phyloP scores from a whole-genome alignment of 306 rosid species.

The Citrullus colocynthis region DNA sequence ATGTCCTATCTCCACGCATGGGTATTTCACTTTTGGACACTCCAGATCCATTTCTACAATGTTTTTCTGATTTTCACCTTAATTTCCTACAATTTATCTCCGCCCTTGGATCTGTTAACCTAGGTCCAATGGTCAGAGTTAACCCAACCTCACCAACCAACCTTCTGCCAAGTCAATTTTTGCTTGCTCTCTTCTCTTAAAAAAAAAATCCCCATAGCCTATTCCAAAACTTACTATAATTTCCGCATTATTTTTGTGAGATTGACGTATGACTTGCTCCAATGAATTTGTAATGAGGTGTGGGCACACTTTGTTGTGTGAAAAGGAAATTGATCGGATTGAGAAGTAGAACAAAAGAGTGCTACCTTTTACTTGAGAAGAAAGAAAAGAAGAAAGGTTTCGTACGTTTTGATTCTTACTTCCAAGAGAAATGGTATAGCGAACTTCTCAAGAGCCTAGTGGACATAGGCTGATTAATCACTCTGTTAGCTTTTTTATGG shows the following conservation, averaged over 20 bases:
- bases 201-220: background rate
- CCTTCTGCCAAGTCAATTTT: background rate
- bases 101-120: background rate
- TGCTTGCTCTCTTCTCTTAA: background rate
- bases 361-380: background rate
- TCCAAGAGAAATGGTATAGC: background rate
- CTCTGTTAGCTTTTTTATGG: background rate
- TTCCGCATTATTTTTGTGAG: background rate
- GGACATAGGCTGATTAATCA: background rate
- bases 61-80: background rate
- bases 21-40: background rate
- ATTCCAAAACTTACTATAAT: background rate
- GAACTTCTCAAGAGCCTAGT: background rate
- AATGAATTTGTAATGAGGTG: background rate
- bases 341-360: background rate
- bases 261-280: background rate
- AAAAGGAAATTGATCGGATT: background rate
- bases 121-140: background rate
- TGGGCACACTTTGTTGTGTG: background rate
- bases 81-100: background rate
- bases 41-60: background rate
- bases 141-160: background rate
- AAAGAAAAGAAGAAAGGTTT: background rate
- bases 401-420: background rate
- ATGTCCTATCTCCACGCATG: background rate